Conservation (phyloP, 805 yeast genomes). For the Torulaspora indica region DNA sequence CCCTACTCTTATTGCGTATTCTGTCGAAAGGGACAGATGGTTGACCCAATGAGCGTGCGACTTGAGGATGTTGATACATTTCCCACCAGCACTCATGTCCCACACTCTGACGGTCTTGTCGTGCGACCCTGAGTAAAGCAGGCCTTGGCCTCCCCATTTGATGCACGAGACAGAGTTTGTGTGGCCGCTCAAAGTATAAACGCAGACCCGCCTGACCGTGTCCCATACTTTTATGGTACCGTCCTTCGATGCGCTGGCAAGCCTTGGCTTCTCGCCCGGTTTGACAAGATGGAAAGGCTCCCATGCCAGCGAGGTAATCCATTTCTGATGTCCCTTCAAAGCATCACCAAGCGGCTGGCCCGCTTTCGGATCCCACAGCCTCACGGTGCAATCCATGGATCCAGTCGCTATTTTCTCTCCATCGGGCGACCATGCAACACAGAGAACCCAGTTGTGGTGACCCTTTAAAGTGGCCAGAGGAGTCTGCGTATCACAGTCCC, state of each 20-base stretch:
- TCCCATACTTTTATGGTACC: constrained; percentile 91
- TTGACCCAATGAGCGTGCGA: constrained; percentile 98
- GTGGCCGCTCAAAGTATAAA: constrained; percentile 79
- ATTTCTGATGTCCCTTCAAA: constrained; percentile 76
- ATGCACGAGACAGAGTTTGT: constrained; percentile 86
- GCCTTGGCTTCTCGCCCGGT: constrained; percentile 59
- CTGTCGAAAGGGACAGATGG: constrained; percentile 87
- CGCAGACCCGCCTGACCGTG: constrained; percentile 58
- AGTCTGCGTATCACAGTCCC: constrained; percentile 96
- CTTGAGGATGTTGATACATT: constrained; percentile 69
- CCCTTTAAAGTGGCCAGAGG: constrained; percentile 77
- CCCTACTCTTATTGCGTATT: constrained; percentile 79
- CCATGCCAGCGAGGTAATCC: constrained; percentile 89
- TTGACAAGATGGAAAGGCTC: constrained; percentile 83
- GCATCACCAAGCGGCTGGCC: constrained; percentile 75
- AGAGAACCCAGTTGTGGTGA: constrained; percentile 89
- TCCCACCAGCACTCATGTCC: constrained; percentile 72
- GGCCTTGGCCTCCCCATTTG: constrained; percentile 92
- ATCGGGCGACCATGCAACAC: constrained; percentile 88
- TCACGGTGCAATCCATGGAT: constrained; percentile 83
- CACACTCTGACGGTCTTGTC: constrained; percentile 91
- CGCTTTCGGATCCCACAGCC: constrained; percentile 77
- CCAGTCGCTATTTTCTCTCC: constrained; percentile 93
- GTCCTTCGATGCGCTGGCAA: constrained; percentile 88
- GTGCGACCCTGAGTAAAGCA: constrained; percentile 84